These are phyloP conservation scores for Annulohypoxylon maeteangense DNA, from an alignment of 495 filamentous ascomycete genomes.

Conservation along the genomic window DNA sequence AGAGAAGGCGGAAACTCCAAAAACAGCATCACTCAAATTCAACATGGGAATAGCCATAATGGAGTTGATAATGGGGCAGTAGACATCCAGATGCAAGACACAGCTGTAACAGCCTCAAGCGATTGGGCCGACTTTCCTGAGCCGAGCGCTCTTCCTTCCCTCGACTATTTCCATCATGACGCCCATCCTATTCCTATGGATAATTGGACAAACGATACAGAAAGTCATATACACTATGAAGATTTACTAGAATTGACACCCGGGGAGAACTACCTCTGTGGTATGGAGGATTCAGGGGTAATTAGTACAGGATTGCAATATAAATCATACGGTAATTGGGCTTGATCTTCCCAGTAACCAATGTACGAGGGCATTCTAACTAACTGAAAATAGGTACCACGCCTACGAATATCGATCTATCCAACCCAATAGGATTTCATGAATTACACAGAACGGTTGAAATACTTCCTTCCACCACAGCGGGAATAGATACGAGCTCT, in stretches of 20 bases:
- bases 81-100: conserved; percentile 4
- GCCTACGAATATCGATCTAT: not conserved
- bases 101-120: not conserved
- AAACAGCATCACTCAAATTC: not conserved
- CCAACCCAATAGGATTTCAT: not conserved
- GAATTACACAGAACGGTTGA: not conserved
- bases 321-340: not conserved
- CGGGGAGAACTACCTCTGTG: not conserved
- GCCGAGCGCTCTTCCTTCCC: not conserved
- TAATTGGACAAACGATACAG: not conserved
- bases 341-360: not conserved
- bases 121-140: not conserved
- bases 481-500: not conserved
- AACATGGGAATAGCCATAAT: not conserved
- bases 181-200: not conserved
- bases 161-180: not conserved
- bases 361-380: not conserved
- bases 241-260: not conserved
- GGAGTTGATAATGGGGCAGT: not conserved
- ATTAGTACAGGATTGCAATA: not conserved
- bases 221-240: not conserved
- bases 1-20: not conserved
- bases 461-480: not conserved
- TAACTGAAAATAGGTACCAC: not conserved
- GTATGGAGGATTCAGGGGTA: not conserved